phyloP scores from a whole-genome alignment of 306 rosid species.

The Heteromeles arbutifolia region DNA sequence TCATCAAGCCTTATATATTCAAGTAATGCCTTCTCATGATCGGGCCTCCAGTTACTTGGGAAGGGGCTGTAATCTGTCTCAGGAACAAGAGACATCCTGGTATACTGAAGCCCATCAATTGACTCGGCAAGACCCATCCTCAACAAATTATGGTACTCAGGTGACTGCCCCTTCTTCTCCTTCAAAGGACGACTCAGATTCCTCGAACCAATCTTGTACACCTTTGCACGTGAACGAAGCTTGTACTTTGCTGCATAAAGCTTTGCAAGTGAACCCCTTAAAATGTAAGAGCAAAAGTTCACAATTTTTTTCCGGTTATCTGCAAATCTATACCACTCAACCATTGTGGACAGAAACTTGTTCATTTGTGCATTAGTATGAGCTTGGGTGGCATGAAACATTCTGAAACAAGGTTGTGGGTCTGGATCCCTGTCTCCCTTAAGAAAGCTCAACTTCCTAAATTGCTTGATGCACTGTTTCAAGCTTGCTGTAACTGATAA shows the following conservation, averaged over 20 bases:
- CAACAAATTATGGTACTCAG: conserved; percentile 83
- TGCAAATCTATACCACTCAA: conserved; percentile 93
- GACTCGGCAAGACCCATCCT: conserved; percentile 97
- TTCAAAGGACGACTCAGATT: conserved; percentile 84
- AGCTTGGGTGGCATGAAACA: conserved; percentile 98
- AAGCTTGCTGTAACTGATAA: conserved; percentile 88
- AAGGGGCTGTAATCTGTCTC: conserved; percentile 87
- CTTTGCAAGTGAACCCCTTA: conserved; percentile 92
- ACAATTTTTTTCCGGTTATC: conserved; percentile 87
- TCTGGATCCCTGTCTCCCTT: conserved; percentile 97
- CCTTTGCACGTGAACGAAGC: conserved; percentile 95
- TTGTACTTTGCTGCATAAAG: conserved; percentile 97
- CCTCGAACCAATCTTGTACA: conserved; percentile 83
- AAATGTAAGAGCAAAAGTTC: conserved; percentile 83
- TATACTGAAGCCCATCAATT: conserved; percentile 85
- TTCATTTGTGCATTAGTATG: conserved; percentile 98
- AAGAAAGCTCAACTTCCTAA: conserved; percentile 74
- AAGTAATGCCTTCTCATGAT: conserved; percentile 75
- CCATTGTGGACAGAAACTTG: conserved; percentile 82
- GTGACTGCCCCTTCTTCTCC: conserved; percentile 93
- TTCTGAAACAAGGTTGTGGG: conserved; percentile 95
- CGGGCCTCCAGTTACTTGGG: conserved; percentile 83
- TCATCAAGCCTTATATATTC: conserved; percentile 77
- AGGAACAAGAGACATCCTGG: conserved; percentile 87
- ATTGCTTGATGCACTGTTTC: conserved; percentile 86